A percentile compares a stretch with the other conserved stretches of the same genome.
These are phyloP conservation scores for Russula ochroleuca DNA, from an alignment of 768 basidiomycete species.

Conservation along the genomic window DNA sequence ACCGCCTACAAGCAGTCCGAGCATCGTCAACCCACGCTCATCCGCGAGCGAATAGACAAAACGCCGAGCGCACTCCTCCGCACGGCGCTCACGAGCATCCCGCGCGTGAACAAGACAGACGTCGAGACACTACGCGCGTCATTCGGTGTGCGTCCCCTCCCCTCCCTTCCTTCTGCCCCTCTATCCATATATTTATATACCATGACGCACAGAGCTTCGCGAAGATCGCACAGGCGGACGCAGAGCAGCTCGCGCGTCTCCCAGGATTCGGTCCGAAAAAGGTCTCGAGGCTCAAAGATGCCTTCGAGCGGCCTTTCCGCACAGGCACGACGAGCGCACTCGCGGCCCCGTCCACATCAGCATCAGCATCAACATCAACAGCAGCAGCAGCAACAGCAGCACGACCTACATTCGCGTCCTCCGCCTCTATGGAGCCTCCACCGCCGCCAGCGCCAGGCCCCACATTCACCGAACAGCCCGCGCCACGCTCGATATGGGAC, in stretches of 20 bases:
- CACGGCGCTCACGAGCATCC: slow-evolving; percentile 79
- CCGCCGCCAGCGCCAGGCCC: too few relatives aligned
- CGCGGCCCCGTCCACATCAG: slow-evolving; percentile 20
- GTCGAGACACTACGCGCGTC: slow-evolving; percentile 87
- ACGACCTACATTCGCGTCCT: neutral
- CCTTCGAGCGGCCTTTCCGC: slow-evolving; percentile 85
- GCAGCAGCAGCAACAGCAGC: neutral
- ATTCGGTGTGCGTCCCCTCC: slow-evolving; percentile 64
- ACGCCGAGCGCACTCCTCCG: slow-evolving; percentile 80
- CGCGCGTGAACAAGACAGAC: slow-evolving; percentile 96
- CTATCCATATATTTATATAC: neutral
- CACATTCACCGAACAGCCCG: neutral
- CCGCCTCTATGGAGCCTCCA: neutral
- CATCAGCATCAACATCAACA: neutral
- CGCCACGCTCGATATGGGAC: slow-evolving; percentile 56
- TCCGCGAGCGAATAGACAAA: slow-evolving; percentile 92
- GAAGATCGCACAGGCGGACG: slow-evolving; percentile 66
- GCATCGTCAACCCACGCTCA: slow-evolving; percentile 86
- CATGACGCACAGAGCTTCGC: slow-evolving; percentile 65
- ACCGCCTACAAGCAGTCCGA: slow-evolving; percentile 91
- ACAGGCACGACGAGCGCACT: slow-evolving; percentile 52
- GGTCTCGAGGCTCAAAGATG: slow-evolving; percentile 84
- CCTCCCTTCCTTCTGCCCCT: slow-evolving; percentile 12
- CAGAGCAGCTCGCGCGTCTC: slow-evolving; percentile 72
- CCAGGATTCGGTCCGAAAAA: slow-evolving; percentile 95